Percentiles rank a stretch among this genome's conserved stretches.
These are phyloP conservation scores for Chaetomium strumarium DNA, from an alignment of 2,329 filamentous ascomycete genomes.

Conservation along the genomic window DNA sequence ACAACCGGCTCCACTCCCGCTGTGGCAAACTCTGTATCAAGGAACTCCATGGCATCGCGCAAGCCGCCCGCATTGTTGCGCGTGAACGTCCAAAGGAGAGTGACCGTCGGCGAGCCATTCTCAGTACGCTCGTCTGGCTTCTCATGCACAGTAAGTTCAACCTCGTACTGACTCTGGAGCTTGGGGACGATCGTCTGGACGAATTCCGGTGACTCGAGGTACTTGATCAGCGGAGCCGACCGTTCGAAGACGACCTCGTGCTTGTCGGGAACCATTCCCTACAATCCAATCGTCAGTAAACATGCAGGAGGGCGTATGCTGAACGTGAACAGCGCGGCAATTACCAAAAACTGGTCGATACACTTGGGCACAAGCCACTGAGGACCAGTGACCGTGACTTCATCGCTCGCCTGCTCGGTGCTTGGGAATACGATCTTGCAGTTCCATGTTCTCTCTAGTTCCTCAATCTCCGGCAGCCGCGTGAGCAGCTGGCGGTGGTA, in stretches of 20 bases:
- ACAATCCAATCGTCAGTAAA: constrained; percentile 8
- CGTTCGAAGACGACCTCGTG: constrained; percentile 84
- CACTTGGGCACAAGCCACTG: constrained; percentile 98
- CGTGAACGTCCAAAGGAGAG: constrained; percentile 76
- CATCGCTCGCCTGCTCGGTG: constrained; percentile 93
- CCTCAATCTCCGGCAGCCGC: constrained; percentile 82
- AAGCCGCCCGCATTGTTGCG: constrained; percentile 94
- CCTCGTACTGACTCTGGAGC: constrained; percentile 85
- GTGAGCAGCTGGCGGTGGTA: constrained; percentile 92
- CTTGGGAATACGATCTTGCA: constrained; percentile 99
- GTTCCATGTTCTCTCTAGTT: constrained; percentile 98
- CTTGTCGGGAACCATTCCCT: constrained; percentile 95
- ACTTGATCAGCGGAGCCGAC: constrained; percentile 69
- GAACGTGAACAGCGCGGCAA: constrained; percentile 20
- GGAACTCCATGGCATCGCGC: constrained; percentile 91
- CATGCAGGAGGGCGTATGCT: background rate
- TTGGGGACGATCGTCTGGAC: constrained; percentile 72
- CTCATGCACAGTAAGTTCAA: constrained; percentile 72
- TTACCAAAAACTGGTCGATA: constrained; percentile 85
- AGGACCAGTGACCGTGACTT: constrained; percentile 90
- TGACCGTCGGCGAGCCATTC: constrained; percentile 52
- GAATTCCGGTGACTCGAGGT: constrained; percentile 77
- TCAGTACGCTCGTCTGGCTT: constrained; percentile 54
- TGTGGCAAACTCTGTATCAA: constrained; percentile 78
- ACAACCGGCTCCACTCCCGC: constrained; percentile 83